These are phyloP conservation scores for Globisporangium perplexum DNA, from an alignment of 352 stramenopile species.

Conservation along the genomic window DNA sequence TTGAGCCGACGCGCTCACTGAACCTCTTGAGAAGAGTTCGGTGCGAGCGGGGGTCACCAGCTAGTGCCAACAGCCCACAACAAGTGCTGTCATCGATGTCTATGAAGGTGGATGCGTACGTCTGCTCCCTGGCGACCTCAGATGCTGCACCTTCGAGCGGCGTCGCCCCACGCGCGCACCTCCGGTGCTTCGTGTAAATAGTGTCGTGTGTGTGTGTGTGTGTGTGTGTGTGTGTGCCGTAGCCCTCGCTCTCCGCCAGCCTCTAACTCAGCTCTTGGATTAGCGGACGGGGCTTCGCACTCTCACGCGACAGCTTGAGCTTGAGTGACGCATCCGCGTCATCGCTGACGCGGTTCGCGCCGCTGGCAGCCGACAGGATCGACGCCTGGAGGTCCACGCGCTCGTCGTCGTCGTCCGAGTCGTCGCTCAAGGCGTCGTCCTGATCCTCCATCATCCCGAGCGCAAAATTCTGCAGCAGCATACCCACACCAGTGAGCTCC, in stretches of 20 bases:
- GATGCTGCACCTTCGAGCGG: no score
- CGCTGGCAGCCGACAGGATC: conserved; percentile 1
- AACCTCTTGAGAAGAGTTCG: no score
- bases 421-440: conserved; percentile 21
- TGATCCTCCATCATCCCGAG: conserved; percentile 61
- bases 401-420: conserved; percentile 18
- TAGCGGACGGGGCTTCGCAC: conserved; percentile 36
- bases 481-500: not conserved
- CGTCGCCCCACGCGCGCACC: no score
- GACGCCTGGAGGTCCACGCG: conserved; percentile 19
- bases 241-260: not conserved
- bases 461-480: conserved; percentile 55
- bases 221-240: not conserved
- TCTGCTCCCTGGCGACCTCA: no score
- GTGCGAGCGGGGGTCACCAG: no score
- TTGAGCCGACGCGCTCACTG: no score
- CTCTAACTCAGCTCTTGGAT: conserved; percentile 72
- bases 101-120: no score
- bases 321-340: conserved; percentile 14
- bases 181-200: not conserved
- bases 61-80: not conserved
- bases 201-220: not conserved
- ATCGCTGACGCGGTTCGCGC: not conserved
- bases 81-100: no score
- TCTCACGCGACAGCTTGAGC: conserved; percentile 33